Evolutionary conservation across 257 asterid species (phyloP).

Genomic region (Solanum habrochaites): DNA sequence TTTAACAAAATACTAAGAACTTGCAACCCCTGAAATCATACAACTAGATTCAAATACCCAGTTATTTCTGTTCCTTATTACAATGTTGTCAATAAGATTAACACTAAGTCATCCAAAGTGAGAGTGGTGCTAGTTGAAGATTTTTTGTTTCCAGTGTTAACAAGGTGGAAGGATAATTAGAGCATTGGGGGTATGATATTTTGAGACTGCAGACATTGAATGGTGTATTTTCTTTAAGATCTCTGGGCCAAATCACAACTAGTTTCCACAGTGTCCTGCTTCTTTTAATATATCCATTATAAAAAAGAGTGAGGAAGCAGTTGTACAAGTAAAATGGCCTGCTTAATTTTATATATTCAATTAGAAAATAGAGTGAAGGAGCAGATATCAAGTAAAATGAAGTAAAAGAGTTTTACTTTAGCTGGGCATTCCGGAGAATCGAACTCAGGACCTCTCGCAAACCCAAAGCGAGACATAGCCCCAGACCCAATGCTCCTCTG

Average conservation of each 20-base stretch:
- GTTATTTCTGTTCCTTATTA: neutral
- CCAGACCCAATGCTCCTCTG: conserved; percentile 73
- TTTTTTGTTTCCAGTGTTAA: neutral
- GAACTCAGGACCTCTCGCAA: conserved; percentile 78
- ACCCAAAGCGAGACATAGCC: conserved; percentile 83
- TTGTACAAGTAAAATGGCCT: neutral
- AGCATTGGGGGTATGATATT: neutral
- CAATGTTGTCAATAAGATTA: neutral
- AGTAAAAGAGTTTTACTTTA: neutral
- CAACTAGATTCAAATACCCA: conserved; percentile 82
- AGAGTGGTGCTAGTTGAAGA: neutral
- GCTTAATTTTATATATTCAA: neutral
- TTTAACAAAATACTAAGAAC: neutral
- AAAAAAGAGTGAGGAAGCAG: neutral
- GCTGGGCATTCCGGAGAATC: conserved; percentile 71
- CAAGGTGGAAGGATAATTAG: neutral
- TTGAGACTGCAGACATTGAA: neutral
- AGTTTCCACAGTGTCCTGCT: neutral
- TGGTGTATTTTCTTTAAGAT: neutral
- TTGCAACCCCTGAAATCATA: conserved; percentile 66
- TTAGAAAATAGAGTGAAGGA: neutral
- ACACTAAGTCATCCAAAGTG: neutral
- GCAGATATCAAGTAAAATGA: neutral
- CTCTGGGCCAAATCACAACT: neutral
- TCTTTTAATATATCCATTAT: neutral